Percentiles rank a stretch among this genome's conserved stretches.
These are phyloP conservation scores for Penicillium sclerotiorum DNA, from an alignment of 2,329 filamentous ascomycete species.

Conservation along the genomic window DNA sequence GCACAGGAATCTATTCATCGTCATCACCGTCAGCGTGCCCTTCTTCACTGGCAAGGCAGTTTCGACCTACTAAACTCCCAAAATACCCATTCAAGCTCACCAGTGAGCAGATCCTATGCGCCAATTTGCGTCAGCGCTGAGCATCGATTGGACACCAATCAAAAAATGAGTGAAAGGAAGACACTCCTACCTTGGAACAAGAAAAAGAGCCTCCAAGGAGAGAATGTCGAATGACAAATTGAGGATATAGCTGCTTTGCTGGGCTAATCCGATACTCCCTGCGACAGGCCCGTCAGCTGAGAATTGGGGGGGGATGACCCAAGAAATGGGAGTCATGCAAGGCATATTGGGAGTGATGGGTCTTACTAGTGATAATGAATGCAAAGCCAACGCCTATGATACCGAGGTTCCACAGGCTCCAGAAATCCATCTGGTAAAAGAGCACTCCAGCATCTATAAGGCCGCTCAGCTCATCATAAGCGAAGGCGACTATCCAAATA, in stretches of 20 bases:
- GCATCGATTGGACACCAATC: neutral
- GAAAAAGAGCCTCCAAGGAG: conserved; percentile 82
- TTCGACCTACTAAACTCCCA: conserved; percentile 50
- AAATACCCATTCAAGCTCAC: conserved; percentile 88
- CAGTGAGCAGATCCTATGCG: conserved; percentile 74
- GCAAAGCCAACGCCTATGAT: conserved; percentile 73
- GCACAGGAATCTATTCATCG: conserved; percentile 69
- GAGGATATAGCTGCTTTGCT: conserved; percentile 63
- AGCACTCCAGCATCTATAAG: conserved; percentile 83
- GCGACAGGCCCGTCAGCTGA: conserved; percentile 9
- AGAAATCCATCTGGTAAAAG: conserved; percentile 82
- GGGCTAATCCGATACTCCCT: conserved; percentile 69
- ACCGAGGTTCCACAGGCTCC: conserved; percentile 72
- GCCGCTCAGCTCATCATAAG: conserved; percentile 84
- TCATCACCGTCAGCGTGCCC: conserved; percentile 19
- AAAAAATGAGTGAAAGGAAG: neutral
- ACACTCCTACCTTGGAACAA: conserved; percentile 71
- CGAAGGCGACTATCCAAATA: conserved; percentile 83
- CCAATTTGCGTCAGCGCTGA: conserved; percentile 22
- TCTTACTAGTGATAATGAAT: conserved; percentile 73
- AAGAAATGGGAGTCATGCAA: conserved; percentile 15
- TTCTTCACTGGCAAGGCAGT: neutral
- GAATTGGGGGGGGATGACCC: neutral
- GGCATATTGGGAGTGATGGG: conserved; percentile 23
- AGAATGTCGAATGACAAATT: conserved; percentile 87